Conservation (phyloP, 2,329 filamentous ascomycete genomes). For the Zymoseptoria tritici region DNA sequence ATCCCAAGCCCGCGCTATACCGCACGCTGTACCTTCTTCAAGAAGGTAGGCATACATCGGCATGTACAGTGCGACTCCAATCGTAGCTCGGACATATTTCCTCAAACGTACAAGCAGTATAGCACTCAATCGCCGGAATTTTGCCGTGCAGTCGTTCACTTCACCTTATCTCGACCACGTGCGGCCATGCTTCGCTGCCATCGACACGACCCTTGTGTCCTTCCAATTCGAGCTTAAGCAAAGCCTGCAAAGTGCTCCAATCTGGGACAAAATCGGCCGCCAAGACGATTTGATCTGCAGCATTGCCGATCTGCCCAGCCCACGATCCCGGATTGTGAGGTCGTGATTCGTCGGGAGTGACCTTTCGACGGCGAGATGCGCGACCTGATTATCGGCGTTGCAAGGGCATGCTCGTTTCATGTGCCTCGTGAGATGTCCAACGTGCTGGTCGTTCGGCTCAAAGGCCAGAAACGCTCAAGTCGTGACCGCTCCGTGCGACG, state of each 20-base stretch:
- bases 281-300: not conserved
- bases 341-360: not conserved
- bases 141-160: not conserved
- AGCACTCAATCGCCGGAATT: not conserved
- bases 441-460: no score
- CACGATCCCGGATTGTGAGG: not conserved
- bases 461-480: no score
- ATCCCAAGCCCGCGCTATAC: not conserved
- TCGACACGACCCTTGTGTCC: not conserved
- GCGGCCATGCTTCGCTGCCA: not conserved
- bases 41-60: not conserved
- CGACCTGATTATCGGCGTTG: not conserved
- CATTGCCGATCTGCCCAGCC: not conserved
- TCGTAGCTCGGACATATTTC: not conserved
- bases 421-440: not conserved
- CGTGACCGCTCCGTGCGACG: no score
- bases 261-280: not conserved
- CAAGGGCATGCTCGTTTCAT: not conserved
- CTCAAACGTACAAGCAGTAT: not conserved
- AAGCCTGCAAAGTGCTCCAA: not conserved
- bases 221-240: not conserved
- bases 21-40: not conserved
- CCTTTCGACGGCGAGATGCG: not conserved
- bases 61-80: not conserved
- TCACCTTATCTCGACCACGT: not conserved